phyloP scores from a whole-genome alignment of 768 basidiomycete genomes.

The Suillus lakei region DNA sequence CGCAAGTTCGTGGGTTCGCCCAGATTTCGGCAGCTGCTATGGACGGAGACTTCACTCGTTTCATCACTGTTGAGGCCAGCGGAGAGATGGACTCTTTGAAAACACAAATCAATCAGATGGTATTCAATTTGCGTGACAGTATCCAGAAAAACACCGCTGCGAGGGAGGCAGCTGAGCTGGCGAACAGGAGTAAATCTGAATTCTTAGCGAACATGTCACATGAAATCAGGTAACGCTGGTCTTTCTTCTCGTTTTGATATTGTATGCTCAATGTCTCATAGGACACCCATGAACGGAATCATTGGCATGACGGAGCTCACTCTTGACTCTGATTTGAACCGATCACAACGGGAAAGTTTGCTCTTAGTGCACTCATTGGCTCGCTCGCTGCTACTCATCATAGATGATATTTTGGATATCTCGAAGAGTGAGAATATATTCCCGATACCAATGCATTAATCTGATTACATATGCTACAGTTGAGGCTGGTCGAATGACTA shows the following conservation, averaged over 20 bases:
- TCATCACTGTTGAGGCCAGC: slow-evolving; percentile 98
- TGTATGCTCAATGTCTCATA: slow-evolving; percentile 34
- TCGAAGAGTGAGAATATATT: slow-evolving; percentile 83
- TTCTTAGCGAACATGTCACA: slow-evolving; percentile 99
- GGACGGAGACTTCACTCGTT: slow-evolving; percentile 98
- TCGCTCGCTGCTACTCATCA: slow-evolving; percentile 90
- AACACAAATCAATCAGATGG: slow-evolving; percentile 99
- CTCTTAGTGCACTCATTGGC: slow-evolving; percentile 95
- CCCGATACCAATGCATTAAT: not conserved
- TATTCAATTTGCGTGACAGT: slow-evolving; percentile 93
- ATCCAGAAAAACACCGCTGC: slow-evolving; percentile 99
- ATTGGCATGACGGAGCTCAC: slow-evolving; percentile 99
- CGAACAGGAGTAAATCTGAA: slow-evolving; percentile 97
- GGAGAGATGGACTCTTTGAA: slow-evolving; percentile 99
- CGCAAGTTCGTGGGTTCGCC: slow-evolving; percentile 97
- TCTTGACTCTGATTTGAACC: slow-evolving; percentile 92
- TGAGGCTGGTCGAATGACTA: slow-evolving; percentile 99
- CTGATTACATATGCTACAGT: slow-evolving; percentile 52
- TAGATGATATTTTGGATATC: slow-evolving; percentile 99
- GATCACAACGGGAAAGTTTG: slow-evolving; percentile 94
- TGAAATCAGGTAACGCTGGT: slow-evolving; percentile 73
- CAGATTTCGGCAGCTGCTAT: slow-evolving; percentile 98
- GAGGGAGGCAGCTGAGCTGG: slow-evolving; percentile 94
- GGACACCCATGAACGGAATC: slow-evolving; percentile 99
- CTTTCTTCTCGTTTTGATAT: slow-evolving; percentile 30